These are phyloP conservation scores for Xylariaceae sp. DNA, from an alignment of 2,329 filamentous ascomycete species.

Conservation along the genomic window DNA sequence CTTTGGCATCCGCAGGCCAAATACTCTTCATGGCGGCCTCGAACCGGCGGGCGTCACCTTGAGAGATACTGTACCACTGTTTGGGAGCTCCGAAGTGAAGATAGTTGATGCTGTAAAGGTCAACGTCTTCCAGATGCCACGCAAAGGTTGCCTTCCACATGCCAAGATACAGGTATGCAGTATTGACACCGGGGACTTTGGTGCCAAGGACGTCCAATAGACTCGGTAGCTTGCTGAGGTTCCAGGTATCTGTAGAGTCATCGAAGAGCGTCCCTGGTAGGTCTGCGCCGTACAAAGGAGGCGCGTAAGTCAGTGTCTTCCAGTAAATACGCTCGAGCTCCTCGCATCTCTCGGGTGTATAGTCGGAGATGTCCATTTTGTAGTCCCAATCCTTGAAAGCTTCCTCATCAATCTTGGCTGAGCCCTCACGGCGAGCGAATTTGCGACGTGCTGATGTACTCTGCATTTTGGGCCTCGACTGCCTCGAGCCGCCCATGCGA, in stretches of 20 bases:
- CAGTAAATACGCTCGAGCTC: constrained; percentile 94
- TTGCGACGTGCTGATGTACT: constrained; percentile 85
- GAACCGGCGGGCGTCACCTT: constrained; percentile 87
- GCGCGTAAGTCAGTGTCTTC: constrained; percentile 94
- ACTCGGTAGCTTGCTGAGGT: constrained; percentile 90
- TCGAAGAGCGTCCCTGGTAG: constrained; percentile 94
- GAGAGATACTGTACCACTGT: constrained; percentile 99
- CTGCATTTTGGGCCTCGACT: constrained; percentile 57
- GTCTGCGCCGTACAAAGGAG: constrained; percentile 92
- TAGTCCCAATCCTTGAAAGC: constrained; percentile 92
- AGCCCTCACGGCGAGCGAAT: constrained; percentile 74
- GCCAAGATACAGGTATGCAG: constrained; percentile 92
- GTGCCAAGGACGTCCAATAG: constrained; percentile 89
- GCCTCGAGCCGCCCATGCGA: constrained; percentile 46
- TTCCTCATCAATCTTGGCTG: constrained; percentile 79
- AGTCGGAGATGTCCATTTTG: constrained; percentile 80
- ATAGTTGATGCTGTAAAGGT: constrained; percentile 99
- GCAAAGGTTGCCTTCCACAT: constrained; percentile 99
- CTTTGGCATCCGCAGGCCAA: constrained; percentile 92
- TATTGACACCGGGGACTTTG: constrained; percentile 96
- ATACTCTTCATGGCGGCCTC: constrained; percentile 93
- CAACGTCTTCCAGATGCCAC: constrained; percentile 97
- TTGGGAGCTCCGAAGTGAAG: constrained; percentile 98
- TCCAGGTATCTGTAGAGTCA: constrained; percentile 80
- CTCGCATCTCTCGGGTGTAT: constrained; percentile 84